Evolutionary conservation across 2,329 filamentous ascomycete species (phyloP).

Genomic region (Aspergillus spinulosporus): DNA sequence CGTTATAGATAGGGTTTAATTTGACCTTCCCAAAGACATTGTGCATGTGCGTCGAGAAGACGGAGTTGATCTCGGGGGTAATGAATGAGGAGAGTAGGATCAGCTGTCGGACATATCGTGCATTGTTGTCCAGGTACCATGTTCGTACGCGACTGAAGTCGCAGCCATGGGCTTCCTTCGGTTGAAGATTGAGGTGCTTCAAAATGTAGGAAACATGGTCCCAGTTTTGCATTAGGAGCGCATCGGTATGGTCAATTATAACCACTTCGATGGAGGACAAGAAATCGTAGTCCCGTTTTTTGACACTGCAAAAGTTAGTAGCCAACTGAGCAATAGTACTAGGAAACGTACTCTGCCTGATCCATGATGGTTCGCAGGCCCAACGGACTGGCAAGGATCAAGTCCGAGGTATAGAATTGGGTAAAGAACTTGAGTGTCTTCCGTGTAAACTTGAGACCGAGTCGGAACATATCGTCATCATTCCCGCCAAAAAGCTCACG

Average conservation of each 20-base stretch:
- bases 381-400: conserved; percentile 86
- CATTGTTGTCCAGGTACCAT: conserved; percentile 91
- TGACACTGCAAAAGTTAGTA: conserved; percentile 45
- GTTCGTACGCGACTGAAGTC: conserved; percentile 87
- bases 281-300: conserved; percentile 80
- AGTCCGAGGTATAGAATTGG: conserved; percentile 94
- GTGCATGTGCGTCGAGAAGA: conserved; percentile 72
- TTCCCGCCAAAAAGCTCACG: conserved; percentile 88
- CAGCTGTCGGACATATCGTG: conserved; percentile 79
- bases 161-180: conserved; percentile 84
- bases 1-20: conserved; percentile 66
- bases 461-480: conserved; percentile 93
- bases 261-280: conserved; percentile 90
- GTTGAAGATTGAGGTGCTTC: conserved; percentile 85
- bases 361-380: conserved; percentile 90
- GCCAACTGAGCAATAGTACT: not conserved
- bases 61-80: conserved; percentile 80
- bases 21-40: conserved; percentile 81
- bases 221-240: conserved; percentile 97
- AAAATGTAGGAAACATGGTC: conserved; percentile 93
- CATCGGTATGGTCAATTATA: conserved; percentile 87
- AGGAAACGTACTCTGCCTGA: conserved; percentile 61
- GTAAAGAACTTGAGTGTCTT: conserved; percentile 95
- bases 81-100: conserved; percentile 79
- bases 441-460: conserved; percentile 94